A percentile compares a stretch with the other conserved stretches of the same genome.
Evolutionary conservation across 257 asterid species (phyloP).

Genomic region (Nicotiana otophora): DNA sequence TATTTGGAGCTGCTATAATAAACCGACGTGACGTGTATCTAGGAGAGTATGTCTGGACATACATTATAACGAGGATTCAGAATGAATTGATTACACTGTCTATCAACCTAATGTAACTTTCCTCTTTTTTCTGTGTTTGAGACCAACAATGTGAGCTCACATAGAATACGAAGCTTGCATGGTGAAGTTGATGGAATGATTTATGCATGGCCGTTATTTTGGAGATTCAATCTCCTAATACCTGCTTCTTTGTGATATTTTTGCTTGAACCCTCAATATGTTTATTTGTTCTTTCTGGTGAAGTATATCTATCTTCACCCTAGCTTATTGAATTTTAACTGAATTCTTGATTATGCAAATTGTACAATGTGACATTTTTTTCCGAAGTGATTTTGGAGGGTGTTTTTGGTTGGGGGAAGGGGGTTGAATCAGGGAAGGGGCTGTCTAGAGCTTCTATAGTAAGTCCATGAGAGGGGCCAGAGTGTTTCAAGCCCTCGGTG

Average conservation of each 20-base stretch:
- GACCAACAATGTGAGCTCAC: not conserved
- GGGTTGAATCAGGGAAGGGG: not conserved
- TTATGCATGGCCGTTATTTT: not conserved
- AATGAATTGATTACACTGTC: not conserved
- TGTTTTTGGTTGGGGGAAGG: not conserved
- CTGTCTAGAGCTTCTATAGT: too few species aligned
- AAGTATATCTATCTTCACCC: not conserved
- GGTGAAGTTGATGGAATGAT: not conserved
- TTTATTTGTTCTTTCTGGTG: not conserved
- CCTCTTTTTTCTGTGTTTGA: not conserved
- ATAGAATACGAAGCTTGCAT: not conserved
- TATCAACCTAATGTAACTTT: not conserved
- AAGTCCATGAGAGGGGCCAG: too few species aligned
- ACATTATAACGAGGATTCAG: not conserved
- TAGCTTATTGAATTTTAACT: not conserved
- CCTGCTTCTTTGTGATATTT: slow-evolving; percentile 3
- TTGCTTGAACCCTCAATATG: not conserved
- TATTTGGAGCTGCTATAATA: slow-evolving; percentile 11
- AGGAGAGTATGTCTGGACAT: not conserved
- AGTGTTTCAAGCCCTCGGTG: too few species aligned
- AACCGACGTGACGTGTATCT: not conserved
- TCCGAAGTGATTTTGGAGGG: not conserved
- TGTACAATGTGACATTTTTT: not conserved
- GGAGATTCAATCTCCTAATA: not conserved
- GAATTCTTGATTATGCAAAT: not conserved